Percentiles rank a stretch among this genome's conserved stretches.
phyloP scores from a whole-genome alignment of 1,139 yeast species.

The Geotrichum restrictum region DNA sequence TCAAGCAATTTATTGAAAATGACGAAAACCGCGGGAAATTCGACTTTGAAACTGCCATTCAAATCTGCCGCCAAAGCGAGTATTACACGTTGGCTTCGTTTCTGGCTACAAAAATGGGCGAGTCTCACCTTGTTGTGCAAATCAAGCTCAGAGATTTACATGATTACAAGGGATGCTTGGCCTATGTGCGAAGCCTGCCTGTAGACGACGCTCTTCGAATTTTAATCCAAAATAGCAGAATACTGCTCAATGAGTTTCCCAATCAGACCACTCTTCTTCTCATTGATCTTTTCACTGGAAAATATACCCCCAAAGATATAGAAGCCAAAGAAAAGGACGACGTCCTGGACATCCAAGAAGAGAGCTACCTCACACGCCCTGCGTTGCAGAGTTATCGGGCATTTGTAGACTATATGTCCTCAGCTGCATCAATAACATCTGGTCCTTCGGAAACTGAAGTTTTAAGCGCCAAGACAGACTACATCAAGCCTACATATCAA shows the following conservation, averaged over 20 bases:
- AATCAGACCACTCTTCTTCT: constrained; percentile 76
- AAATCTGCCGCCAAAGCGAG: constrained; percentile 73
- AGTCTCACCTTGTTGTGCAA: constrained; percentile 72
- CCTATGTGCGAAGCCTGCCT: constrained; percentile 63
- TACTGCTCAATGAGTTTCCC: constrained; percentile 64
- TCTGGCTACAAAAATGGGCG: constrained; percentile 66
- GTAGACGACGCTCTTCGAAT: constrained; percentile 78
- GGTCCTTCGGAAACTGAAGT: constrained; percentile 10
- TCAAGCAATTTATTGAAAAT: constrained; percentile 55
- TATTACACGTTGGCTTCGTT: constrained; percentile 65
- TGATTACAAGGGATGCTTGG: constrained; percentile 60
- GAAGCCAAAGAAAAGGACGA: constrained; percentile 9
- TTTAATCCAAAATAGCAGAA: constrained; percentile 61
- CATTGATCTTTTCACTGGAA: constrained; percentile 86
- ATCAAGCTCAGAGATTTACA: constrained; percentile 66
- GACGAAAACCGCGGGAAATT: constrained; percentile 45
- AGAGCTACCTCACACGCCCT: constrained; percentile 34
- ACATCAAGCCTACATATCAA: constrained; percentile 64
- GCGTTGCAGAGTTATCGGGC: constrained; percentile 68
- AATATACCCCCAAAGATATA: constrained; percentile 42
- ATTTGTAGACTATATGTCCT: constrained; percentile 60
- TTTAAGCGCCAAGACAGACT: constrained; percentile 5
- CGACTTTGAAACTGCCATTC: constrained; percentile 67
- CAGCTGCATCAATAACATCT: constrained; percentile 12
- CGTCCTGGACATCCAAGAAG: constrained; percentile 14